phyloP scores from a whole-genome alignment of 768 basidiomycete genomes.

The Collybia sordida region DNA sequence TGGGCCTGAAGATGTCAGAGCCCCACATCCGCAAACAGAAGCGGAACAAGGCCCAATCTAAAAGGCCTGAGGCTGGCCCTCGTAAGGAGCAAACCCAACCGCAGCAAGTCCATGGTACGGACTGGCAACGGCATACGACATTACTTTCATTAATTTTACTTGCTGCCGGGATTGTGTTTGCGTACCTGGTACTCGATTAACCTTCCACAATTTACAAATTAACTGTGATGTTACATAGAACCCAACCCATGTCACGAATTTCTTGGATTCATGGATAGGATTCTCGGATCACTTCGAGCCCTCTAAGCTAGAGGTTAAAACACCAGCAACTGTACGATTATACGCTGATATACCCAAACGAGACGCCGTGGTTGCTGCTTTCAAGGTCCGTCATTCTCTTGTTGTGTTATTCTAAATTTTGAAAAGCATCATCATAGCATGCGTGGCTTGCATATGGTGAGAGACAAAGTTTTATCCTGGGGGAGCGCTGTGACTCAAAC shows the following conservation, averaged over 20 bases:
- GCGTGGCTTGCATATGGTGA: slow-evolving; percentile 86
- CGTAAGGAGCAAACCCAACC: too few relatives aligned
- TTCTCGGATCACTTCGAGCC: slow-evolving; percentile 38
- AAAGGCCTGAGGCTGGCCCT: too few relatives aligned
- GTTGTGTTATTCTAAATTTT: slow-evolving; percentile 1
- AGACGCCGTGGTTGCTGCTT: slow-evolving; percentile 74
- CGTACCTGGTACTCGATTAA: slow-evolving; percentile 10
- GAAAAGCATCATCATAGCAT: slow-evolving; percentile 46
- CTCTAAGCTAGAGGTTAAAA: slow-evolving; percentile 8
- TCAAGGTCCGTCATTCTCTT: slow-evolving; percentile 53
- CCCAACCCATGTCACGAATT: slow-evolving; percentile 16
- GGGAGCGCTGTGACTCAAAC: slow-evolving; percentile 2
- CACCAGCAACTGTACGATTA: slow-evolving; percentile 22
- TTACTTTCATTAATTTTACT: too few relatives aligned
- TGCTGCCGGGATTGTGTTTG: slow-evolving; percentile 3
- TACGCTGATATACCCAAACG: slow-evolving; percentile 61
- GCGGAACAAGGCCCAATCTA: too few relatives aligned
- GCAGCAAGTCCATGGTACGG: too few relatives aligned
- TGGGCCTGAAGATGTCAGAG: too few relatives aligned
- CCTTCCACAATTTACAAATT: background rate
- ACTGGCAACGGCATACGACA: too few relatives aligned
- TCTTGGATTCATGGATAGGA: slow-evolving; percentile 38
- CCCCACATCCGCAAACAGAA: too few relatives aligned
- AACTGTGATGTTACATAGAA: slow-evolving; percentile 5
- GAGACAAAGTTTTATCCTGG: background rate